Evolutionary conservation across 2,329 filamentous ascomycete genomes (phyloP).

Genomic region (Nigrospora oryzae): DNA sequence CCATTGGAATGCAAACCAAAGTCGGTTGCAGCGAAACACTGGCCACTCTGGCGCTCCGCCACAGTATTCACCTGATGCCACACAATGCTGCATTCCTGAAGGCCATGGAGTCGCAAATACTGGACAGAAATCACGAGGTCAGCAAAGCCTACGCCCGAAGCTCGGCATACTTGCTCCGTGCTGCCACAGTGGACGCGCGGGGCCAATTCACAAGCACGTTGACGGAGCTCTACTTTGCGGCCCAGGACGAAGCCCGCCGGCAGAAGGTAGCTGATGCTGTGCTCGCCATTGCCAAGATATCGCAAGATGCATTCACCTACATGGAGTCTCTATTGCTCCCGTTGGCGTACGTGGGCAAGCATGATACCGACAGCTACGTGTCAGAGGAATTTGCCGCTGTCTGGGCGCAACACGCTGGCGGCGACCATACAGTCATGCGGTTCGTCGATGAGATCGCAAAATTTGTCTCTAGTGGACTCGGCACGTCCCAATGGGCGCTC

Average conservation of each 20-base stretch:
- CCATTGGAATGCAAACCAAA: conserved; percentile 88
- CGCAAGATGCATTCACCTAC: conserved; percentile 77
- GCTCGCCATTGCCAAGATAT: conserved; percentile 73
- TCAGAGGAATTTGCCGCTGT: conserved; percentile 73
- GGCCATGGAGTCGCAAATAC: conserved; percentile 68
- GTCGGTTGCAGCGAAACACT: conserved; percentile 83
- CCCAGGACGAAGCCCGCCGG: conserved; percentile 68
- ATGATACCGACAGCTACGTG: conserved; percentile 76
- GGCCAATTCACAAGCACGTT: conserved; percentile 42
- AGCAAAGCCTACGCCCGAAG: conserved; percentile 81
- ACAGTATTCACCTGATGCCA: conserved; percentile 64
- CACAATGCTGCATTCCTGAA: conserved; percentile 71
- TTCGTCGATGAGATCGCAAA: conserved; percentile 76
- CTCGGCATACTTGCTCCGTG: conserved; percentile 73
- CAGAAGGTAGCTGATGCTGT: conserved; percentile 77
- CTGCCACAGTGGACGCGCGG: conserved; percentile 39
- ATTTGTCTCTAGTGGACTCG: conserved; percentile 60
- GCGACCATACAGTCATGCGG: conserved; percentile 69
- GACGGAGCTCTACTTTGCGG: conserved; percentile 68
- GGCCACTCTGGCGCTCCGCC: conserved; percentile 74
- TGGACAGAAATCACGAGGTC: conserved; percentile 92
- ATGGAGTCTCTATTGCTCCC: conserved; percentile 71
- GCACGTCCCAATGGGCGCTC: conserved; percentile 79
- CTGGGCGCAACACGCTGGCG: conserved; percentile 87
- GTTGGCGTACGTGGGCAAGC: conserved; percentile 79